These are phyloP conservation scores for Apiosordaria backusii DNA, from an alignment of 495 filamentous ascomycete species.

Conservation along the genomic window DNA sequence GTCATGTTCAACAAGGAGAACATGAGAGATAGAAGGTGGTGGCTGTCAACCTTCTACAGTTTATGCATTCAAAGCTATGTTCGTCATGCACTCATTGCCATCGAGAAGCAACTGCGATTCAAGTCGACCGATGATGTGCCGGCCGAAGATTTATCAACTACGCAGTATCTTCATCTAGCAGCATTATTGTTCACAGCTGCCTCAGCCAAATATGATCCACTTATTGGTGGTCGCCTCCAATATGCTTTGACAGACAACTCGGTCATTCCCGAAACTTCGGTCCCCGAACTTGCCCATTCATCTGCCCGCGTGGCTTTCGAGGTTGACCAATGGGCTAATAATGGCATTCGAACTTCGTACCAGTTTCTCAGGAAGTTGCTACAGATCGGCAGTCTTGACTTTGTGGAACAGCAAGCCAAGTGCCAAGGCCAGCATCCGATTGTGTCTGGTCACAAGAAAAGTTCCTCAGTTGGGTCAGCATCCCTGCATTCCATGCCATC, in stretches of 20 bases:
- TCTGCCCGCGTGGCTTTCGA: conserved; percentile 28
- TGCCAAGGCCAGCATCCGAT: background rate
- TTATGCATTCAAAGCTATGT: conserved; percentile 37
- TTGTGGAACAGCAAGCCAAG: conserved; percentile 17
- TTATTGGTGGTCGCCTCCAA: conserved; percentile 28
- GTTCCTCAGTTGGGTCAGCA: background rate
- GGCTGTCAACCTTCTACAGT: conserved; percentile 38
- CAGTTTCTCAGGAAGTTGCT: conserved; percentile 30
- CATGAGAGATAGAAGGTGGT: conserved; percentile 34
- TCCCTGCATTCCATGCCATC: background rate
- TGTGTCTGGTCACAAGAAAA: background rate
- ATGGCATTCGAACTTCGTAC: conserved; percentile 28
- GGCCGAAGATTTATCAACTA: conserved; percentile 26
- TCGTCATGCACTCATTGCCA: conserved; percentile 30
- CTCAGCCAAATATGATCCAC: conserved; percentile 32
- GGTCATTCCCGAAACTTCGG: conserved; percentile 27
- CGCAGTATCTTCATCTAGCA: conserved; percentile 30
- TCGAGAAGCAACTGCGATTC: conserved; percentile 32
- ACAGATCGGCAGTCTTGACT: conserved; percentile 34
- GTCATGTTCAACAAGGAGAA: conserved; percentile 42
- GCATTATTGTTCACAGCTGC: conserved; percentile 31
- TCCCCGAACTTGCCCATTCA: conserved; percentile 29
- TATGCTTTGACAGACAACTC: conserved; percentile 31
- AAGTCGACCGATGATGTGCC: conserved; percentile 22
- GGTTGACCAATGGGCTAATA: conserved; percentile 30